A percentile compares a stretch with the other conserved stretches of the same genome.
Evolutionary conservation across 108 stramenopile genomes (phyloP).

Genomic region (Cylindrotheca fusiformis): DNA sequence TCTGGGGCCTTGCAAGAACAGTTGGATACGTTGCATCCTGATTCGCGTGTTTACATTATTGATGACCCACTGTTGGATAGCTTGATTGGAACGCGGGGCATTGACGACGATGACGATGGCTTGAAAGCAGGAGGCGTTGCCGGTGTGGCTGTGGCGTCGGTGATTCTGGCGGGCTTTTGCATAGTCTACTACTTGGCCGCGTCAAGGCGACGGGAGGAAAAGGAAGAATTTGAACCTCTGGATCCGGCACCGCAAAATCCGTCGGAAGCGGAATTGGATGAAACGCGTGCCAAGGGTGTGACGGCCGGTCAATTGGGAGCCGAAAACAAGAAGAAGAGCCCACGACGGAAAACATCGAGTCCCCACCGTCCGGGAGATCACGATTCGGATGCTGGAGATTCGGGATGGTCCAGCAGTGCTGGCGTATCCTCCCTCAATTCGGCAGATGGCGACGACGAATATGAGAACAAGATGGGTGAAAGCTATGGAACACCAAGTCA

Average conservation of each 20-base stretch:
- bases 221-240: not conserved
- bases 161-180: conserved; percentile 5
- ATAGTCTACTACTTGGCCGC: not conserved
- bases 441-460: conserved; percentile 25
- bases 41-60: conserved; percentile 31
- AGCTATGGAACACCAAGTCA: not conserved
- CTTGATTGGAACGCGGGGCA: conserved; percentile 4
- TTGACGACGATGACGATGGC: conserved; percentile 5
- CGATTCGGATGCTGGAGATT: conserved; percentile 40
- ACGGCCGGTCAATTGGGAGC: not conserved
- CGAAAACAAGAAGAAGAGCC: conserved; percentile 2
- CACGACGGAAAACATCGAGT: not conserved
- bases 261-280: conserved; percentile 11
- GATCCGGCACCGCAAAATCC: not conserved
- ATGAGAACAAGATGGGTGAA: conserved; percentile 19
- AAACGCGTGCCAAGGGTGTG: not conserved
- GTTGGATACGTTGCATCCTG: conserved; percentile 22
- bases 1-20: conserved; percentile 21
- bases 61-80: not conserved
- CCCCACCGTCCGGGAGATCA: conserved; percentile 3
- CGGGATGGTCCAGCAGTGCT: conserved; percentile 56
- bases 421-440: conserved; percentile 38
- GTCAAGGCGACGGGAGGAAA: not conserved
- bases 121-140: conserved; percentile 9
- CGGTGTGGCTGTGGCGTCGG: conserved; percentile 12